phyloP scores from a whole-genome alignment of 305 asterid genomes.

The Solanum hybrid region DNA sequence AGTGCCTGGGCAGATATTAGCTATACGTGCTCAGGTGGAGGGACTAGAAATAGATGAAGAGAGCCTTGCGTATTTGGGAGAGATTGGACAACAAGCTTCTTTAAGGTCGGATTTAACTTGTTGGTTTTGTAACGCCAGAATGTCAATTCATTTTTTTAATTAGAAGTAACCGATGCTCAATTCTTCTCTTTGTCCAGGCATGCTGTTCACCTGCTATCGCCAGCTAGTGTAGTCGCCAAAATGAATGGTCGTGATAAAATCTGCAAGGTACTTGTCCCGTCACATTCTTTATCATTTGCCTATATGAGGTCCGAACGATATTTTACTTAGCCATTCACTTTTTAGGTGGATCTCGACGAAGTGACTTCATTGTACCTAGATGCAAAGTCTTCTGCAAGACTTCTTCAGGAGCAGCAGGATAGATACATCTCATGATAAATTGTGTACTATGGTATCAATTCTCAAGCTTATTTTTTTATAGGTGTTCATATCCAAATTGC shows the following conservation, averaged over 20 bases:
- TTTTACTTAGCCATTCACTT: neutral
- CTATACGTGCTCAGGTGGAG: slow-evolving; percentile 93
- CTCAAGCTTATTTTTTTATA: neutral
- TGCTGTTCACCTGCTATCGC: slow-evolving; percentile 83
- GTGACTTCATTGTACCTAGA: slow-evolving; percentile 69
- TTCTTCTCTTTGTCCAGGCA: slow-evolving; percentile 38
- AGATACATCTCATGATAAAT: slow-evolving; percentile 58
- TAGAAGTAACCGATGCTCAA: neutral
- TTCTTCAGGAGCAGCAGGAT: slow-evolving; percentile 92
- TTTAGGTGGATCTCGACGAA: slow-evolving; percentile 89
- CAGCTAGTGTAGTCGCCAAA: slow-evolving; percentile 77
- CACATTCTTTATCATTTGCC: neutral
- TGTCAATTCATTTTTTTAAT: neutral
- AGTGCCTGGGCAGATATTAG: slow-evolving; percentile 53
- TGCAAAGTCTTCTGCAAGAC: slow-evolving; percentile 87
- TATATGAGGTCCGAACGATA: neutral
- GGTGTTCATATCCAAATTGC: neutral
- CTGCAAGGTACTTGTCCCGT: slow-evolving; percentile 56
- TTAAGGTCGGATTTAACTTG: slow-evolving; percentile 40
- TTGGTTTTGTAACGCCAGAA: neutral
- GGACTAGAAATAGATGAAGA: slow-evolving; percentile 80
- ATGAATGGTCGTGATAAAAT: slow-evolving; percentile 77
- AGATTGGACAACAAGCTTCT: slow-evolving; percentile 75
- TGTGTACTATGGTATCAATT: neutral
- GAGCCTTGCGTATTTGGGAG: slow-evolving; percentile 84